Percentiles rank a stretch among this genome's conserved stretches.
Conservation (phyloP, 805 yeast genomes). For the Myxozyma udenii region DNA sequence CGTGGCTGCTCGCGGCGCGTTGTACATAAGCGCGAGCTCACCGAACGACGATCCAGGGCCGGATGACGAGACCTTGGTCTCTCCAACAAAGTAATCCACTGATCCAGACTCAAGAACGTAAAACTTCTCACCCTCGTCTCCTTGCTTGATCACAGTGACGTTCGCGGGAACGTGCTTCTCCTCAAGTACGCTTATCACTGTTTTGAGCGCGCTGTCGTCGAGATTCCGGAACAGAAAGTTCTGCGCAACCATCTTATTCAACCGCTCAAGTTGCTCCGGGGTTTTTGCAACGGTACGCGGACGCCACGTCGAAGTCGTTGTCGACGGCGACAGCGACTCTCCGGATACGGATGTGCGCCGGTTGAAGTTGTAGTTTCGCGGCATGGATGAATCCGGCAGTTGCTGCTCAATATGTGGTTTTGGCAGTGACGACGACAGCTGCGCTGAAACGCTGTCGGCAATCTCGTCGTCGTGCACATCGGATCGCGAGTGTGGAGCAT, state of each 20-base stretch:
- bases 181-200: slow-evolving; percentile 80
- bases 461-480: neutral
- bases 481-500: neutral
- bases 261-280: slow-evolving; percentile 59
- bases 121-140: slow-evolving; percentile 92
- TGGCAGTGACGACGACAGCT: neutral
- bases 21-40: slow-evolving; percentile 95
- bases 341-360: slow-evolving; percentile 31
- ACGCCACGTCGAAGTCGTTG: slow-evolving; percentile 40
- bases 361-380: slow-evolving; percentile 23
- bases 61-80: slow-evolving; percentile 64
- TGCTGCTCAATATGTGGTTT: neutral
- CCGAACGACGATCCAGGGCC: slow-evolving; percentile 91
- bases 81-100: slow-evolving; percentile 77
- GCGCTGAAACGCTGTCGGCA: too few relatives aligned
- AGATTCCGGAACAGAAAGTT: slow-evolving; percentile 83
- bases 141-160: slow-evolving; percentile 70
- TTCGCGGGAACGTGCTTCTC: slow-evolving; percentile 53
- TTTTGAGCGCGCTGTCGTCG: slow-evolving; percentile 69
- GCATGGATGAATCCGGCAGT: slow-evolving; percentile 10
- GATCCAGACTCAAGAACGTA: slow-evolving; percentile 81
- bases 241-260: slow-evolving; percentile 67
- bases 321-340: slow-evolving; percentile 24
- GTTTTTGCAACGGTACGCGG: slow-evolving; percentile 30
- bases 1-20: slow-evolving; percentile 96